A percentile compares a stretch with the other conserved stretches of the same genome.
Evolutionary conservation across 345 rosid species (phyloP).

Genomic region (Turritis glabra): DNA sequence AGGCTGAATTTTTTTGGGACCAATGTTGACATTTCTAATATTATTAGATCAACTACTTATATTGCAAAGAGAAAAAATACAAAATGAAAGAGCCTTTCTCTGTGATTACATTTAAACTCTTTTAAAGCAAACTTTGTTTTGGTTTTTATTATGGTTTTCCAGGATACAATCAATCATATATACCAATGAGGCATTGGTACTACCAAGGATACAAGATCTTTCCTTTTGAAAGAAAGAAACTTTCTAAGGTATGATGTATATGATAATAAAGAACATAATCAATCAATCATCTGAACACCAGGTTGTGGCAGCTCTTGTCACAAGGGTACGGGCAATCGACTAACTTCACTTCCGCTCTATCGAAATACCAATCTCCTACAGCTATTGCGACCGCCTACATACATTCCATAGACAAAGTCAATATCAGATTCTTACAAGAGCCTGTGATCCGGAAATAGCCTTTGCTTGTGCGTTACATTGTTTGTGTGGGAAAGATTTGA

Average conservation of each 20-base stretch:
- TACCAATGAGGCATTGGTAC: conserved; percentile 42
- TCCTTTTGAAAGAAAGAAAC: conserved; percentile 27
- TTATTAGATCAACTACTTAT: conserved; percentile 22
- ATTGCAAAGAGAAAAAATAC: background rate
- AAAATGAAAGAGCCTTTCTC: background rate
- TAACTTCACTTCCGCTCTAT: conserved; percentile 57
- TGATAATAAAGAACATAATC: conserved; percentile 15
- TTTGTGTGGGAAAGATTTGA: conserved; percentile 20
- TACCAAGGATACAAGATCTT: conserved; percentile 12
- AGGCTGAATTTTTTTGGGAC: background rate
- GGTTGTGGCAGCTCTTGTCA: conserved; percentile 88
- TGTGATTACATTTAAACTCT: conserved; percentile 15
- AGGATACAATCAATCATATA: conserved; percentile 17
- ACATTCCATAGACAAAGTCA: conserved; percentile 4
- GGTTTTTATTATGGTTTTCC: conserved; percentile 23
- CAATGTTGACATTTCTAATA: background rate
- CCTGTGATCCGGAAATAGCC: background rate
- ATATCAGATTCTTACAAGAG: background rate
- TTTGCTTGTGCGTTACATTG: conserved; percentile 3
- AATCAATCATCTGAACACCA: conserved; percentile 64
- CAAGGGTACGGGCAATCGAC: conserved; percentile 92
- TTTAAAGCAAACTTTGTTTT: conserved; percentile 18
- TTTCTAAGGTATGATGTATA: conserved; percentile 27
- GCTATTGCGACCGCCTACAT: conserved; percentile 78
- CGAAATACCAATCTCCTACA: conserved; percentile 96